phyloP scores from a whole-genome alignment of 805 yeast genomes.

The Candida gorgasii region DNA sequence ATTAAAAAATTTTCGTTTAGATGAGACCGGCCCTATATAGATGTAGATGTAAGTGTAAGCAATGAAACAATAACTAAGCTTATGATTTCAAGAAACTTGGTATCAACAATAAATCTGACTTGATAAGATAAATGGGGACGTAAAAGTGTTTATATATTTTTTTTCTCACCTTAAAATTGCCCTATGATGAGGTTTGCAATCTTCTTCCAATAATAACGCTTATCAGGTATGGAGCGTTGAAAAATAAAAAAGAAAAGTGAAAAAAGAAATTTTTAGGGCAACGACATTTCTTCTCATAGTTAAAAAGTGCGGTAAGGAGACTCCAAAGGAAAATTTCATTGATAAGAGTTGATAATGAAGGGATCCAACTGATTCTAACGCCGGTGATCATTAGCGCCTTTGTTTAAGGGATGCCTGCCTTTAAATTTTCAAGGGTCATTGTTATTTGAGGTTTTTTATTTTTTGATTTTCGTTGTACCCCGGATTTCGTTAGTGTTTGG shows the following conservation, averaged over 20 bases:
- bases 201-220: conserved; percentile 7
- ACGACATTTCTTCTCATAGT: conserved; percentile 5
- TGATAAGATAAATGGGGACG: conserved; percentile 3
- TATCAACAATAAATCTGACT: conserved; percentile 1
- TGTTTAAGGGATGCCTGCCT: neutral
- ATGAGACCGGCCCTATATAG: neutral
- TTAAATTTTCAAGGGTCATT: too few species aligned
- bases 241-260: neutral
- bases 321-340: conserved; percentile 6
- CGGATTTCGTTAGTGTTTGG: neutral
- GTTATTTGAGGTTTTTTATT: neutral
- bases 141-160: conserved; percentile 4
- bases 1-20: conserved; percentile 1
- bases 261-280: neutral
- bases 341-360: neutral
- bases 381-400: too few species aligned
- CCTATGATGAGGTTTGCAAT: conserved; percentile 6
- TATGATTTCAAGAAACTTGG: neutral
- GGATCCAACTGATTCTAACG: too few species aligned
- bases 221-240: conserved; percentile 3
- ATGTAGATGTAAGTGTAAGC: too few species aligned
- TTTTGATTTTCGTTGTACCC: neutral
- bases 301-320: neutral
- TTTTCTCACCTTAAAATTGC: conserved; percentile 2
- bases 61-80: neutral